phyloP scores from a whole-genome alignment of 2,329 filamentous ascomycete species.

The Didymella lethalis region DNA sequence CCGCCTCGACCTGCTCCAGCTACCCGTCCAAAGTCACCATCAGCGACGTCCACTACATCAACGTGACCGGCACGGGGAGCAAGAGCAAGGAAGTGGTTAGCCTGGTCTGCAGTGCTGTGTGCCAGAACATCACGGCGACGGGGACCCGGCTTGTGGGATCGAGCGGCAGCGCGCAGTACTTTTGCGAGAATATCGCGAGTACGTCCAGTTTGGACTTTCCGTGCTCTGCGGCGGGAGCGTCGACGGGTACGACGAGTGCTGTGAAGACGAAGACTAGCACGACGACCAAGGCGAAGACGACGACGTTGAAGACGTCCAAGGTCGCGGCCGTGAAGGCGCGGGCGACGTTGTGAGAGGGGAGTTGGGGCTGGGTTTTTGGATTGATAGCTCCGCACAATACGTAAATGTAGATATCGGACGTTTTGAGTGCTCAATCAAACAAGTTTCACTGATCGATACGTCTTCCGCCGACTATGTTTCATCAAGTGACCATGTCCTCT shows the following conservation, averaged over 20 bases:
- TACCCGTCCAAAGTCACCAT: constrained; percentile 65
- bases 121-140: constrained; percentile 56
- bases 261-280: not conserved
- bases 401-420: no score
- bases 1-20: constrained; percentile 66
- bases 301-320: not conserved
- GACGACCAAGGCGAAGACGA: not conserved
- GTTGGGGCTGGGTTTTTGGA: not conserved
- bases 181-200: constrained; percentile 2
- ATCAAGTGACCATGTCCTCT: no score
- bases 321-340: not conserved
- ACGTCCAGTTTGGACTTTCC: constrained; percentile 6
- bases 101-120: constrained; percentile 57
- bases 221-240: not conserved
- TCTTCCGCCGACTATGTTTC: no score
- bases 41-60: constrained; percentile 63
- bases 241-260: not conserved
- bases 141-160: constrained; percentile 1
- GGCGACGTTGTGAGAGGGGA: not conserved
- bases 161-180: constrained; percentile 10
- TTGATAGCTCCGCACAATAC: not conserved
- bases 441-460: no score
- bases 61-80: constrained; percentile 64
- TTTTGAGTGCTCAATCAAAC: no score
- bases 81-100: constrained; percentile 52